phyloP scores from a whole-genome alignment of 2,329 filamentous ascomycete genomes.

The Pyrenochaeta sp. region DNA sequence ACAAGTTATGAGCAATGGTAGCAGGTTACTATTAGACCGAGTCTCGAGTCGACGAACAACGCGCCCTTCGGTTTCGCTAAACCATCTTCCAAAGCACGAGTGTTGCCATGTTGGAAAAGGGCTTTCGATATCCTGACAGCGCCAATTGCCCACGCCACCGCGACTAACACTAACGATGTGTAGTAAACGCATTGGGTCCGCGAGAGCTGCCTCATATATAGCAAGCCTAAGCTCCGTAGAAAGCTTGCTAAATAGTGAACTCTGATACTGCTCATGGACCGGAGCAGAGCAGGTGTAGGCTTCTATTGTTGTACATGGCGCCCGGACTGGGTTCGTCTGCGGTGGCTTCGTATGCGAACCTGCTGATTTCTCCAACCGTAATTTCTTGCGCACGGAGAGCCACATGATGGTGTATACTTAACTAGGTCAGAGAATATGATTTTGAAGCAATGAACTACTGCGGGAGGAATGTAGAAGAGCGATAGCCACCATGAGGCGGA shows the following conservation, averaged over 20 bases:
- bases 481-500: too few relatives aligned
- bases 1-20: slow-evolving; percentile 12
- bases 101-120: slow-evolving; percentile 20
- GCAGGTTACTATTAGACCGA: slow-evolving; percentile 3
- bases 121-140: slow-evolving; percentile 12
- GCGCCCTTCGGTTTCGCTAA: too few relatives aligned
- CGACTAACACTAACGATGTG: slow-evolving; percentile 10
- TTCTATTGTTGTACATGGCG: too few relatives aligned
- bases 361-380: too few relatives aligned
- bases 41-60: neutral
- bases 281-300: too few relatives aligned
- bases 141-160: slow-evolving; percentile 3
- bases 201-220: slow-evolving; percentile 16
- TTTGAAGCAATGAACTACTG: too few relatives aligned
- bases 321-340: too few relatives aligned
- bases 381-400: too few relatives aligned
- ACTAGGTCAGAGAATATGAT: too few relatives aligned
- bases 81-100: slow-evolving; percentile 15
- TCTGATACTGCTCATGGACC: neutral
- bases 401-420: too few relatives aligned
- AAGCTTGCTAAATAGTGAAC: neutral
- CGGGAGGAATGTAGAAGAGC: too few relatives aligned
- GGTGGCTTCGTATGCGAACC: too few relatives aligned
- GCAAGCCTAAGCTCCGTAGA: slow-evolving; percentile 14
- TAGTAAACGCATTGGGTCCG: slow-evolving; percentile 6